Conservation (phyloP, 306 rosid genomes). For the Astragalus membranaceus region DNA sequence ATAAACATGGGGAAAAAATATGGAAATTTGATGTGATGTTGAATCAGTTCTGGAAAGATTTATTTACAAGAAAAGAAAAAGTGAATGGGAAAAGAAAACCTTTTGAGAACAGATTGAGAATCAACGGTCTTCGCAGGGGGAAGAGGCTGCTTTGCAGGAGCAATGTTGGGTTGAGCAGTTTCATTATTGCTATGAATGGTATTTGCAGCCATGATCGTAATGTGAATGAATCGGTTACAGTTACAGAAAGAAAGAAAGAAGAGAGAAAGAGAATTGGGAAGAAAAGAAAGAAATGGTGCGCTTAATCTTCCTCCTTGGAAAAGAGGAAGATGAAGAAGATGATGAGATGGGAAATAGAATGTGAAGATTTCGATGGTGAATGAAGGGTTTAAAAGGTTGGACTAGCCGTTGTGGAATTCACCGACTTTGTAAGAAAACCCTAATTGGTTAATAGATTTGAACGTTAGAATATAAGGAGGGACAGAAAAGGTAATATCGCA, state of each 20-base stretch:
- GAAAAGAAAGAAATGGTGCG: not conserved
- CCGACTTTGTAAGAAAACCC: not conserved
- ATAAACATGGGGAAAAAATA: not conserved
- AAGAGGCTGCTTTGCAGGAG: constrained; percentile 36
- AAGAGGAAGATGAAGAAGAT: not conserved
- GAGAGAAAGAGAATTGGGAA: not conserved
- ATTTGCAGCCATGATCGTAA: constrained; percentile 38
- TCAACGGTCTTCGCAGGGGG: constrained; percentile 58
- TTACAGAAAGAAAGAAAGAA: not conserved
- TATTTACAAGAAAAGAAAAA: not conserved
- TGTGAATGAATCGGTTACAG: not conserved
- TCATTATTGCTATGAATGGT: constrained; percentile 46
- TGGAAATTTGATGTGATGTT: too few relatives aligned
- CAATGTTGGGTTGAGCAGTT: constrained; percentile 35
- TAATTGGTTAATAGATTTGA: not conserved
- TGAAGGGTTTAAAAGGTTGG: not conserved
- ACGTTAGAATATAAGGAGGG: not conserved
- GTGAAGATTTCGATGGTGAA: not conserved
- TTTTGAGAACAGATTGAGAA: constrained; percentile 80
- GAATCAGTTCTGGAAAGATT: not conserved
- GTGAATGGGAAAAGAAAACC: constrained; percentile 32
- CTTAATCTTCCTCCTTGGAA: constrained; percentile 9
- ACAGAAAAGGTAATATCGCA: not conserved
- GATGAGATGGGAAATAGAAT: not conserved
- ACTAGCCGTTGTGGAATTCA: constrained; percentile 18